phyloP scores from a whole-genome alignment of 2,329 filamentous ascomycete genomes.

The Aspergillus calidoustus region DNA sequence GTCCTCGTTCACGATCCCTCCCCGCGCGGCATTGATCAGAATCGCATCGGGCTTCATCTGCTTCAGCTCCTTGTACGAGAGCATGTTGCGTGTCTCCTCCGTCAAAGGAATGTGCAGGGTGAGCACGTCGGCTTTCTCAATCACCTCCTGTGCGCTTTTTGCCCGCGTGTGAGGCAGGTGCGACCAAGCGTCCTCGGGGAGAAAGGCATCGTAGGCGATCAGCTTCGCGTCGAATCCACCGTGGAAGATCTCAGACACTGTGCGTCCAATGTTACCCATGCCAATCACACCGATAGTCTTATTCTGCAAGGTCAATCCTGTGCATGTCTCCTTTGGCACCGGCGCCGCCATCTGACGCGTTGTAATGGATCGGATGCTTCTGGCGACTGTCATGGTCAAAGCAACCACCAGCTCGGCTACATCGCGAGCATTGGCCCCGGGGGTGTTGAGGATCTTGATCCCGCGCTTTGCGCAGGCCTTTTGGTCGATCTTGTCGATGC shows the following conservation, averaged over 20 bases:
- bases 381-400: constrained; percentile 42
- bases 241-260: constrained; percentile 43
- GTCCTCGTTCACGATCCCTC: constrained; percentile 47
- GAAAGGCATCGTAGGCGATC: constrained; percentile 44
- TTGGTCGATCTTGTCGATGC: constrained; percentile 53
- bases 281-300: constrained; percentile 46
- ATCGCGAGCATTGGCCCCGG: constrained; percentile 50
- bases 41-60: constrained; percentile 47
- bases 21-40: constrained; percentile 47
- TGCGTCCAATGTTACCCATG: constrained; percentile 47
- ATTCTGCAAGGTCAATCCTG: constrained; percentile 41
- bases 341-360: constrained; percentile 33
- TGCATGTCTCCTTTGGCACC: constrained; percentile 48
- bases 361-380: constrained; percentile 38
- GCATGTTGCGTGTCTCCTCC: constrained; percentile 36
- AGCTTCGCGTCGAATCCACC: constrained; percentile 42
- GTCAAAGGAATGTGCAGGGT: constrained; percentile 47
- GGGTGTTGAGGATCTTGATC: constrained; percentile 55
- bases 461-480: constrained; percentile 43
- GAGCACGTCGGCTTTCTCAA: constrained; percentile 40
- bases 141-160: constrained; percentile 37
- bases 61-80: constrained; percentile 36
- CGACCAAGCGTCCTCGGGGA: constrained; percentile 38
- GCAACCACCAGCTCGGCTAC: constrained; percentile 44
- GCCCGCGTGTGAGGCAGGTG: constrained; percentile 40